Evolutionary conservation across 106 monocot species (phyloP).

Genomic region (Triglochin maritima): DNA sequence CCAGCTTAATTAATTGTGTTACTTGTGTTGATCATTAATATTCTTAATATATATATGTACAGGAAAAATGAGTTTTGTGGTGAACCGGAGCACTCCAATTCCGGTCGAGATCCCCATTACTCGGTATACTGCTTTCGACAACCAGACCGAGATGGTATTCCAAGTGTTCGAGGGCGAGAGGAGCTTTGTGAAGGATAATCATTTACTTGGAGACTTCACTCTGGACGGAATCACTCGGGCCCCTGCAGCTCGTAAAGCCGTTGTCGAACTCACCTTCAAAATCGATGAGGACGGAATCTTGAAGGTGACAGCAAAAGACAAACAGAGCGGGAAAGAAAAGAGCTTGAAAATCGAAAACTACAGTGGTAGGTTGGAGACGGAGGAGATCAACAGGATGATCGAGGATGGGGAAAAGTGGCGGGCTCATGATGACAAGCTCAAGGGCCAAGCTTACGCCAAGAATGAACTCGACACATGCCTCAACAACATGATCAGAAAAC

Average conservation of each 20-base stretch:
- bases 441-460: slow-evolving; percentile 45
- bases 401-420: too few relatives aligned
- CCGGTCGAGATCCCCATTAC: slow-evolving; percentile 35
- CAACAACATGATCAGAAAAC: too few relatives aligned
- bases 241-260: too few relatives aligned
- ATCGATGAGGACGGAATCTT: too few relatives aligned
- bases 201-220: slow-evolving; percentile 38
- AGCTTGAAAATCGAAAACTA: slow-evolving; percentile 1
- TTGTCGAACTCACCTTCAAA: too few relatives aligned
- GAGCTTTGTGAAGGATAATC: not conserved
- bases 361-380: slow-evolving; percentile 9
- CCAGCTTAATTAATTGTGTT: too few relatives aligned
- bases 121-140: slow-evolving; percentile 30
- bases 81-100: slow-evolving; percentile 44
- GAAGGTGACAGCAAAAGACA: too few relatives aligned
- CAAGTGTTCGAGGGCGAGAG: slow-evolving; percentile 37
- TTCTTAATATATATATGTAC: too few relatives aligned
- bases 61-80: not conserved
- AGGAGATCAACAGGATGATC: slow-evolving; percentile 29
- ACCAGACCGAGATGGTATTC: slow-evolving; percentile 33
- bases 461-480: slow-evolving; percentile 56
- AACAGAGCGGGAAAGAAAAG: slow-evolving; percentile 15
- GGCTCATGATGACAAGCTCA: too few relatives aligned
- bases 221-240: slow-evolving; percentile 52
- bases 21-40: too few relatives aligned